Conservation (phyloP, 208 protist genomes). For the Trypanosoma cruzi region DNA sequence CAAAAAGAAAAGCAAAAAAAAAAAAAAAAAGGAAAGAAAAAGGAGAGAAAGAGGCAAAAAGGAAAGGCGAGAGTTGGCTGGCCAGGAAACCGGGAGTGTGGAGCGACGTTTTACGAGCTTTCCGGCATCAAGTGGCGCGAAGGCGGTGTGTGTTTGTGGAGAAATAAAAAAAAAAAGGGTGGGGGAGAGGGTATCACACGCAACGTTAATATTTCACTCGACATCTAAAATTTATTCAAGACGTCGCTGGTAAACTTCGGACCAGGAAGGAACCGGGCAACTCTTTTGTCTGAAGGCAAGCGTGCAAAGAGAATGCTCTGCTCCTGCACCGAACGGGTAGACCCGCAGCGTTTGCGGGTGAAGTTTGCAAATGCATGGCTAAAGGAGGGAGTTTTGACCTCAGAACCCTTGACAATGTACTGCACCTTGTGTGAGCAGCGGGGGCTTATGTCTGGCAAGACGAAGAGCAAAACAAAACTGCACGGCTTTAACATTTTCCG, state of each 20-base stretch:
- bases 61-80: neutral
- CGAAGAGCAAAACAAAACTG: conserved; percentile 4
- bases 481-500: neutral
- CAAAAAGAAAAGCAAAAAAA: neutral
- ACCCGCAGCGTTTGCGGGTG: neutral
- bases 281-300: neutral
- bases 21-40: neutral
- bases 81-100: neutral
- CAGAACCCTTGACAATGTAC: neutral
- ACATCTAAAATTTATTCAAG: neutral
- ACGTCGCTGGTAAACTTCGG: neutral
- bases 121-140: neutral
- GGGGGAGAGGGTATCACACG: too few relatives aligned
- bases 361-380: conserved; percentile 4
- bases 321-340: conserved; percentile 1
- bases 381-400: neutral
- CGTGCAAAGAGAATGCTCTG: conserved; percentile 4
- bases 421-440: conserved; percentile 2
- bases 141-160: neutral
- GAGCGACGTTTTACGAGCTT: neutral
- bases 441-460: neutral
- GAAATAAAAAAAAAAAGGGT: neutral
- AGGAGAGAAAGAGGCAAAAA: neutral
- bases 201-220: neutral
- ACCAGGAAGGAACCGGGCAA: neutral